A percentile compares a stretch with the other conserved stretches of the same genome.
Evolutionary conservation across 1,139 yeast genomes (phyloP).

Genomic region (Debaryomycetaceae sp.): DNA sequence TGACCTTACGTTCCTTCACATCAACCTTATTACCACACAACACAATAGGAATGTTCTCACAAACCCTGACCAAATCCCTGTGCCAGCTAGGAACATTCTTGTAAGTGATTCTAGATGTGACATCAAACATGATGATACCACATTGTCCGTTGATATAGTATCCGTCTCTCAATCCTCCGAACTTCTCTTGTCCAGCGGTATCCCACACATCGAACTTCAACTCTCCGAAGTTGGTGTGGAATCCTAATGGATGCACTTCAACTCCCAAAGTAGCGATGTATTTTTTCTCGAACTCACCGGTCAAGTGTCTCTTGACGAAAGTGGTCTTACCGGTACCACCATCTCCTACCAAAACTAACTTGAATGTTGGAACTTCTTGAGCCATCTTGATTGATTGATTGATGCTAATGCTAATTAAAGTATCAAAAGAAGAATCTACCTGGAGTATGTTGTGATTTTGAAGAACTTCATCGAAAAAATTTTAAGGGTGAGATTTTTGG

Average conservation of each 20-base stretch:
- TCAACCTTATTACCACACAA: conserved; percentile 99
- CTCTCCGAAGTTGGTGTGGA: conserved; percentile 98
- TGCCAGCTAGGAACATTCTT: conserved; percentile 99
- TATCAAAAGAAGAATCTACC: conserved; percentile 1
- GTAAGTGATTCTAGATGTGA: conserved; percentile 98
- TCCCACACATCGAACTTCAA: conserved; percentile 99
- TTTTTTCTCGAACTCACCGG: conserved; percentile 99
- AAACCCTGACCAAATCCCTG: conserved; percentile 97
- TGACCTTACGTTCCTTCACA: conserved; percentile 99
- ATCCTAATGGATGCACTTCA: conserved; percentile 97
- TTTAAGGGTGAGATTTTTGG: conserved; percentile 5
- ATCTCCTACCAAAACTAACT: conserved; percentile 97
- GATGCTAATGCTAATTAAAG: conserved; percentile 2
- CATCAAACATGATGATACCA: conserved; percentile 99
- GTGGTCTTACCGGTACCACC: conserved; percentile 99
- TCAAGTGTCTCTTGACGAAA: conserved; percentile 98
- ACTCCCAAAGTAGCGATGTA: conserved; percentile 99
- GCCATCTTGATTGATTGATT: conserved; percentile 39
- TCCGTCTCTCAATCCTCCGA: conserved; percentile 99
- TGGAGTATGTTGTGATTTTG: not conserved
- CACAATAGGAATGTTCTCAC: conserved; percentile 99
- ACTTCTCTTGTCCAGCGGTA: conserved; percentile 99
- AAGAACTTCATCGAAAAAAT: conserved; percentile 7
- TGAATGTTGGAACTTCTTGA: conserved; percentile 93
- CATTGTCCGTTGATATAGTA: conserved; percentile 99